Base-by-base conservation (phyloP, 257 asterid genomes). In the Cinchona pubescens region DNA sequence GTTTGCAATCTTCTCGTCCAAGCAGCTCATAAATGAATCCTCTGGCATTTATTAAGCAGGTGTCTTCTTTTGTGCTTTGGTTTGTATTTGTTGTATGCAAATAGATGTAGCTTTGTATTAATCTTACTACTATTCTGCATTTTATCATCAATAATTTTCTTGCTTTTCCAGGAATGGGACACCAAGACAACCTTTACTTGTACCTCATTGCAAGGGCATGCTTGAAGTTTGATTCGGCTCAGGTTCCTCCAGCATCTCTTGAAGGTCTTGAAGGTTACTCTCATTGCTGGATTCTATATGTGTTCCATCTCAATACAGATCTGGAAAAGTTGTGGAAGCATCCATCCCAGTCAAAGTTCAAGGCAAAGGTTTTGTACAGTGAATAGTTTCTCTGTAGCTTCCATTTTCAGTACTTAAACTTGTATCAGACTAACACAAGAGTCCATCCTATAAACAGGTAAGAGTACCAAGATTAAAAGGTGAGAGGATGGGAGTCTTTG, bases 101-200 rank as follows among this genome's bases (percentile, higher is more conserved):
- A 37, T 64, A 64, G 15, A 35, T 19, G 37, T 35, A 64, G 61
- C 15, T 16, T 46, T 40, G 11, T 70, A 6, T 0, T 32, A 27
- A 49, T 21, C 64, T 51, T 29, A n/a, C 37, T 71, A 45, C 0
- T 42, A n/a, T 51, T 25, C 15, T 45, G 27, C 46, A 0, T 53
- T 78, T 72, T 42, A 64, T 67, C 32, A 43, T 59, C 14, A 51
- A 48, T 46, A 60, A 34, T 62, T 69, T 32, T 72, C 48, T 16
- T 27, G 34, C 75, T 72, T 67, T 61, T 68, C 45, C 83, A 93
- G 98, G 76, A 95, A 95, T 71, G 98, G 98, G 79, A 92, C 99
- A 45, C 99, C 99, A 51, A 88, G 99, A 74, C 99, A 95, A 78
- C 97, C 99, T 82, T 88, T 95, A 78, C 93, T 95, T 71, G 97